Percentiles rank a stretch among this genome's conserved stretches.
Evolutionary conservation across 257 asterid genomes (phyloP).

Genomic region (Solanum peruvianum): DNA sequence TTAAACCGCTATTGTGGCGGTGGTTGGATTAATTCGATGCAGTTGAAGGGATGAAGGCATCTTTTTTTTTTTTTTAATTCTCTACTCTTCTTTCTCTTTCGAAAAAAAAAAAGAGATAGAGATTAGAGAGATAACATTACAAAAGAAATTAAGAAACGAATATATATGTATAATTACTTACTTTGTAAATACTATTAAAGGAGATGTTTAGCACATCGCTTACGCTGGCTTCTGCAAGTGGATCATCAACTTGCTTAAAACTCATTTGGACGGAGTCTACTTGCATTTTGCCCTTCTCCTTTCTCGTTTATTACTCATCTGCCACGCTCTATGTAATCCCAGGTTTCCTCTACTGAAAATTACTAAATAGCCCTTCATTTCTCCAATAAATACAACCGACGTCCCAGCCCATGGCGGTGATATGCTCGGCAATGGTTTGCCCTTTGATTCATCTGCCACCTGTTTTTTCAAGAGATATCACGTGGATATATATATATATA

Average conservation of each 20-base stretch:
- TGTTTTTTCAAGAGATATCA: neutral
- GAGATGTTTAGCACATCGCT: slow-evolving; percentile 2
- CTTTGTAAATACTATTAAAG: neutral
- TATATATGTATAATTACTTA: neutral
- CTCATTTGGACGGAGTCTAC: slow-evolving; percentile 20
- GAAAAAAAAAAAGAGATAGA: neutral
- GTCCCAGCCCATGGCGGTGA: neutral
- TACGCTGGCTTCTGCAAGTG: slow-evolving; percentile 46
- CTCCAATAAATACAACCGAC: neutral
- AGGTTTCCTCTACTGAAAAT: slow-evolving; percentile 1
- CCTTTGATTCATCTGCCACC: neutral
- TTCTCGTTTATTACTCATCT: slow-evolving; percentile 14
- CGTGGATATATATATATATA: too few relatives aligned
- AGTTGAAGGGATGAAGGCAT: slow-evolving; percentile 64
- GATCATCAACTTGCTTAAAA: slow-evolving; percentile 45
- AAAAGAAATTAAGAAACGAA: neutral
- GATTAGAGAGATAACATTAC: neutral
- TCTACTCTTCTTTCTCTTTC: neutral
- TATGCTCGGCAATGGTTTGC: neutral
- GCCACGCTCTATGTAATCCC: neutral
- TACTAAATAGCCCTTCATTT: slow-evolving; percentile 1
- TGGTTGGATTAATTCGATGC: slow-evolving; percentile 26
- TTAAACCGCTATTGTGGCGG: slow-evolving; percentile 4
- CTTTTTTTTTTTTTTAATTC: too few relatives aligned
- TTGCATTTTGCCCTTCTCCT: slow-evolving; percentile 4